These are phyloP conservation scores for Maudiozyma saulgeensis DNA, from an alignment of 805 yeast genomes.

Conservation along the genomic window DNA sequence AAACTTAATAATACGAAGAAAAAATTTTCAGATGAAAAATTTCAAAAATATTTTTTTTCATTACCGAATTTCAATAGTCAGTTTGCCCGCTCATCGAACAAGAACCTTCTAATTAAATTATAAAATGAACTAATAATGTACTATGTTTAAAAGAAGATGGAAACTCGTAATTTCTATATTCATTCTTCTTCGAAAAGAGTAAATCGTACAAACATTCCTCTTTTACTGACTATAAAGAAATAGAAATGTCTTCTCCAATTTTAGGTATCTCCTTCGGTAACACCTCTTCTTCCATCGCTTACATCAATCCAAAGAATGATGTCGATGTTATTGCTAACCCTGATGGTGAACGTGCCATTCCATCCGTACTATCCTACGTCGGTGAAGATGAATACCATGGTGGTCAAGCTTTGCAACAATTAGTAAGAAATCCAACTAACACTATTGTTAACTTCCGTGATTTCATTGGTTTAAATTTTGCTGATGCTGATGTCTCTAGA, in stretches of 20 bases:
- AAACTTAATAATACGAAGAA: no score
- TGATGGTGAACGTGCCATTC: slow-evolving; percentile 96
- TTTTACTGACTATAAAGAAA: slow-evolving; percentile 1
- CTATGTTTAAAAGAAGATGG: no score
- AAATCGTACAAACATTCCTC: no score
- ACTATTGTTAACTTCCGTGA: slow-evolving; percentile 91
- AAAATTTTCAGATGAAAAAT: no score
- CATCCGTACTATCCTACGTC: slow-evolving; percentile 83
- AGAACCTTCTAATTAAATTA: background rate
- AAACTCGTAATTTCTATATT: no score
- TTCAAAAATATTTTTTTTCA: background rate
- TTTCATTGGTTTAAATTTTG: slow-evolving; percentile 68
- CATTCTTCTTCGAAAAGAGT: no score
- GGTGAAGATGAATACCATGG: slow-evolving; percentile 97
- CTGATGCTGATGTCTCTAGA: slow-evolving; percentile 56
- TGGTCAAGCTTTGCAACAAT: slow-evolving; percentile 86
- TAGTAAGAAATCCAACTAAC: slow-evolving; percentile 79
- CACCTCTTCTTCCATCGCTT: slow-evolving; percentile 90
- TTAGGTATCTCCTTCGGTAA: slow-evolving; percentile 96
- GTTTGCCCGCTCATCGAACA: background rate
- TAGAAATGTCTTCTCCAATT: slow-evolving; percentile 37
- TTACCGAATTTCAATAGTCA: background rate
- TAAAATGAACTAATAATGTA: no score
- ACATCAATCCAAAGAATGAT: slow-evolving; percentile 69
- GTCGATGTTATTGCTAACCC: slow-evolving; percentile 98